Conservation (phyloP, 306 rosid species). For the Astragalus membranaceus region DNA sequence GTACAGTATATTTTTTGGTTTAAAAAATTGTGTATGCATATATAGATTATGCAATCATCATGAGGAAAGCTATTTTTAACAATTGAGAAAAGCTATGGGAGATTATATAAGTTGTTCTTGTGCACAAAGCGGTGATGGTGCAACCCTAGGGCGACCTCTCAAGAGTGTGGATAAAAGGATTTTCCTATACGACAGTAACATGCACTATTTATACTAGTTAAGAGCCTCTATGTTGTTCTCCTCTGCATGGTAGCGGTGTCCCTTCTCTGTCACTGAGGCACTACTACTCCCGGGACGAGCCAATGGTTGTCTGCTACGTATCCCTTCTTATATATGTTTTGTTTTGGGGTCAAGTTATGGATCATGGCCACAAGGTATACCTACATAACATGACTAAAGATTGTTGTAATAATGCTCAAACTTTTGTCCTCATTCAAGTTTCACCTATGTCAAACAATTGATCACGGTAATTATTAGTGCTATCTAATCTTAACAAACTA, state of each 20-base stretch:
- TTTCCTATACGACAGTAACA: no score
- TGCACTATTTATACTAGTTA: no score
- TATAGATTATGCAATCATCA: slow-evolving; percentile 9
- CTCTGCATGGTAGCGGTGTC: no score
- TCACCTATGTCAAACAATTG: slow-evolving; percentile 9
- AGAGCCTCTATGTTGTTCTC: no score
- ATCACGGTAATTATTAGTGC: neutral
- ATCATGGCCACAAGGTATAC: slow-evolving; percentile 20
- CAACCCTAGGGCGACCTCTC: no score
- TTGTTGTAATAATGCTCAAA: slow-evolving; percentile 19
- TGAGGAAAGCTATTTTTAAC: slow-evolving; percentile 15
- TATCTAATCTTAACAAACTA: neutral
- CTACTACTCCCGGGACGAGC: no score
- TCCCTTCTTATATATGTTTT: slow-evolving; percentile 17
- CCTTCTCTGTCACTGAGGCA: no score
- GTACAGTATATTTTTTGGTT: neutral
- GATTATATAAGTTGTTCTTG: neutral
- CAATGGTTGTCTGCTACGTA: no score
- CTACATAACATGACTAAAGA: slow-evolving; percentile 9
- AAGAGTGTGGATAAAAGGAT: no score
- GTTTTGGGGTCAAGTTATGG: slow-evolving; percentile 24
- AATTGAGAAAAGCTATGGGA: neutral
- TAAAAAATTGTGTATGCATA: neutral
- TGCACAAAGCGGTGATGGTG: no score
- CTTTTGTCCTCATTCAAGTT: slow-evolving; percentile 24